Evolutionary conservation across 2,329 filamentous ascomycete species (phyloP).

Genomic region (Cladosporium oxysporum): DNA sequence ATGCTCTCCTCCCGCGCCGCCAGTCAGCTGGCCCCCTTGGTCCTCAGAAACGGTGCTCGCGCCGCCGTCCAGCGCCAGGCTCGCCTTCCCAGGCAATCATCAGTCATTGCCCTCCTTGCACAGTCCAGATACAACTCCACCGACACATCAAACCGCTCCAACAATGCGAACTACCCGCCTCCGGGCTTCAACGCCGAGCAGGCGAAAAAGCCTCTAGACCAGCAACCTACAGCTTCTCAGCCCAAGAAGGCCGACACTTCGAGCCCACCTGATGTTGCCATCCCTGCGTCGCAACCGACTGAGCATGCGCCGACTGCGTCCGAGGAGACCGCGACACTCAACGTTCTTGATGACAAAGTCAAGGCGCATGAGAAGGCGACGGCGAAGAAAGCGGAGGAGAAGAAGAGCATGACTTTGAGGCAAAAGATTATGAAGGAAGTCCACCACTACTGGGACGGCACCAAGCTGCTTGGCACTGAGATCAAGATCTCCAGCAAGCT

Average conservation of each 20-base stretch:
- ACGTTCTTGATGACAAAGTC: conserved; percentile 61
- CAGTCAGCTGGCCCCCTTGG: conserved; percentile 48
- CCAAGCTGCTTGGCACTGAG: conserved; percentile 88
- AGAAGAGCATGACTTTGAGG: conserved; percentile 83
- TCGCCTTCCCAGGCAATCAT: conserved; percentile 52
- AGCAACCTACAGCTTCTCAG: conserved; percentile 33
- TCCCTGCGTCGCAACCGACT: conserved; percentile 44
- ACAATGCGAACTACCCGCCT: conserved; percentile 62
- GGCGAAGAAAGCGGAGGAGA: conserved; percentile 65
- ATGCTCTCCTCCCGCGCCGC: conserved; percentile 51
- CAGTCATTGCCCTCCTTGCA: conserved; percentile 60
- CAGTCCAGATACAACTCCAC: conserved; percentile 56
- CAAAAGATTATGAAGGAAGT: conserved; percentile 95
- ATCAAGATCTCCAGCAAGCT: conserved; percentile 89
- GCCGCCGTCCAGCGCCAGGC: conserved; percentile 43
- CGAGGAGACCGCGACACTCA: conserved; percentile 53
- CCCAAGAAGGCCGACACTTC: conserved; percentile 28
- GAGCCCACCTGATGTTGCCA: conserved; percentile 32
- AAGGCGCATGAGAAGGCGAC: conserved; percentile 57
- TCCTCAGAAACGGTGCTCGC: conserved; percentile 48
- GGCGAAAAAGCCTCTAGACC: conserved; percentile 79
- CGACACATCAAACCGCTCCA: conserved; percentile 53
- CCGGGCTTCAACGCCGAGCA: conserved; percentile 89
- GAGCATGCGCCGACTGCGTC: conserved; percentile 50
- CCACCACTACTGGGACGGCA: conserved; percentile 97